These are phyloP conservation scores for Geotrichum aggregatum DNA, from an alignment of 1,139 yeast genomes.

Conservation along the genomic window DNA sequence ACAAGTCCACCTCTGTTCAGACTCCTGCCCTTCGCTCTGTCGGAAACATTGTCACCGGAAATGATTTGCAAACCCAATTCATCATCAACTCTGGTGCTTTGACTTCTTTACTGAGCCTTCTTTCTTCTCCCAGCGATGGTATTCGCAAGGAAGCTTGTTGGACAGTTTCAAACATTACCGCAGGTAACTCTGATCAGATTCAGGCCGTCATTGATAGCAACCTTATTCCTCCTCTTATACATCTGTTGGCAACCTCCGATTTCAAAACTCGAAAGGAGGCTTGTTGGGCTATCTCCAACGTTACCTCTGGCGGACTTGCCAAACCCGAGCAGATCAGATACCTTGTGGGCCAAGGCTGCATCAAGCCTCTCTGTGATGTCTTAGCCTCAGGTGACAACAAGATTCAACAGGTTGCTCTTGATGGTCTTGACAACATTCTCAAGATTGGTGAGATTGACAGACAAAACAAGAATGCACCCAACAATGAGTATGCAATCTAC, in stretches of 20 bases:
- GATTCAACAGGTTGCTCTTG: constrained; percentile 90
- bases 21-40: constrained; percentile 97
- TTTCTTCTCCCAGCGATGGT: constrained; percentile 82
- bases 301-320: constrained; percentile 89
- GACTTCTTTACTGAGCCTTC: constrained; percentile 74
- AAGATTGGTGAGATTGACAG: constrained; percentile 92
- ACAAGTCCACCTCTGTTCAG: constrained; percentile 81
- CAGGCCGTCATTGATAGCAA: constrained; percentile 95
- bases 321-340: constrained; percentile 92
- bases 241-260: constrained; percentile 76
- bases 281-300: constrained; percentile 98
- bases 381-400: constrained; percentile 82
- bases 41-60: constrained; percentile 97
- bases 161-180: constrained; percentile 96
- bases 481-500: constrained; percentile 82
- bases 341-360: constrained; percentile 91
- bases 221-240: constrained; percentile 86
- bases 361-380: constrained; percentile 93
- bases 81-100: constrained; percentile 92
- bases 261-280: constrained; percentile 97
- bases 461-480: constrained; percentile 53
- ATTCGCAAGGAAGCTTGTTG: constrained; percentile 97
- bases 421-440: constrained; percentile 88
- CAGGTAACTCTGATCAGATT: constrained; percentile 92
- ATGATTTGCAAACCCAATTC: constrained; percentile 89